Conservation (phyloP, 192 early-diverging fungal species). For the Coemansia asiatica region DNA sequence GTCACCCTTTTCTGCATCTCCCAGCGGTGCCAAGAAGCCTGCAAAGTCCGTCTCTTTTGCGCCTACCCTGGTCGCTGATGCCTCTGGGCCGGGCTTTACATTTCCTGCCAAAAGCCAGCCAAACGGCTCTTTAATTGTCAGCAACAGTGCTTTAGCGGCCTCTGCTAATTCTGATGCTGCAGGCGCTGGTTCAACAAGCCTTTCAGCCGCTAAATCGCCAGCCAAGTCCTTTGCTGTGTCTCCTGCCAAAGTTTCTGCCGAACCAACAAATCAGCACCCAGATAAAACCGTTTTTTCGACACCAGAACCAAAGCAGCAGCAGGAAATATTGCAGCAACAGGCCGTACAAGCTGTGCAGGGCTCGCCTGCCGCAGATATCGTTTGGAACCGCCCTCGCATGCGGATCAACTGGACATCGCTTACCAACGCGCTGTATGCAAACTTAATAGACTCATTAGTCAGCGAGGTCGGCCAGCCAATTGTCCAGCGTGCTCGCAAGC, state of each 20-base stretch:
- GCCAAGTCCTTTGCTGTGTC: neutral
- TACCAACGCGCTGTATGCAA: slow-evolving; percentile 35
- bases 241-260: neutral
- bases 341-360: slow-evolving; percentile 1
- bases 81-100: neutral
- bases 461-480: slow-evolving; percentile 17
- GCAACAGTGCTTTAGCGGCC: too few species aligned
- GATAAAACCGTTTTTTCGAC: neutral
- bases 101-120: neutral
- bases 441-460: slow-evolving; percentile 29
- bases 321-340: neutral
- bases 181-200: neutral
- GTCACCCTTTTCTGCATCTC: neutral
- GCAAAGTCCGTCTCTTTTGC: slow-evolving; percentile 4
- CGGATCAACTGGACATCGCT: slow-evolving; percentile 50
- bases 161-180: neutral
- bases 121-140: neutral
- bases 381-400: slow-evolving; percentile 45
- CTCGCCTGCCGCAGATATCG: slow-evolving; percentile 6
- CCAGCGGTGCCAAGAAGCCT: neutral
- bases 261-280: neutral
- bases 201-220: neutral
- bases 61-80: neutral
- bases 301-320: slow-evolving; percentile 3
- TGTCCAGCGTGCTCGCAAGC: neutral